These are phyloP conservation scores for Leccinellum albellum DNA, from an alignment of 768 basidiomycete species.

Conservation along the genomic window DNA sequence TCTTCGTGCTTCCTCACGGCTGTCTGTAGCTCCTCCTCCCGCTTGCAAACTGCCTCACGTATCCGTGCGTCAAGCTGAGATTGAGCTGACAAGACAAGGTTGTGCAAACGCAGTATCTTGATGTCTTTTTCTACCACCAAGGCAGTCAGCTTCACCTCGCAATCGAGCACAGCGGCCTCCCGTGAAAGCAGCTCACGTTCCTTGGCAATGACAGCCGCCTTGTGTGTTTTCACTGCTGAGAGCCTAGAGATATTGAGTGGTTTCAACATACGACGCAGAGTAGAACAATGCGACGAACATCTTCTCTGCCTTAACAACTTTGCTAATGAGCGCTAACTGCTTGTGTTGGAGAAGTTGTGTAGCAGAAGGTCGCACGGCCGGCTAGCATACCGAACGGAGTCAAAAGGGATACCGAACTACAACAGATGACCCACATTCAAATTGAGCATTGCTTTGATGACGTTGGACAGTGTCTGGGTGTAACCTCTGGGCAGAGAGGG, in stretches of 20 bases:
- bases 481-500: constrained; percentile 86
- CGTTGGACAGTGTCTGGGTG: constrained; percentile 62
- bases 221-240: constrained; percentile 60
- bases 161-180: constrained; percentile 52
- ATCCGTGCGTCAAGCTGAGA: constrained; percentile 43
- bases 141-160: constrained; percentile 48
- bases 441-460: constrained; percentile 85
- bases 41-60: constrained; percentile 55
- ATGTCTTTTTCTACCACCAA: constrained; percentile 54
- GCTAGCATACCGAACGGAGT: constrained; percentile 38
- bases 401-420: neutral
- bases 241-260: constrained; percentile 41
- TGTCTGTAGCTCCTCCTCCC: constrained; percentile 67
- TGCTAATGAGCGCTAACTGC: constrained; percentile 63
- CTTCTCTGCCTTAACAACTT: constrained; percentile 74
- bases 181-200: constrained; percentile 63
- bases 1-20: constrained; percentile 65
- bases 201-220: constrained; percentile 47
- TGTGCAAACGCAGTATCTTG: constrained; percentile 52
- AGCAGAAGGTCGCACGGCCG: constrained; percentile 83
- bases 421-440: constrained; percentile 56
- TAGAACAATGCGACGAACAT: constrained; percentile 44
- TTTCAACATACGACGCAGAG: neutral
- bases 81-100: constrained; percentile 38
- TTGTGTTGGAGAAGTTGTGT: constrained; percentile 79